Evolutionary conservation across 208 protist species (phyloP), one percentile per base, ranked within the genome.

Genomic region (Acanthamoeba royreba): DNA sequence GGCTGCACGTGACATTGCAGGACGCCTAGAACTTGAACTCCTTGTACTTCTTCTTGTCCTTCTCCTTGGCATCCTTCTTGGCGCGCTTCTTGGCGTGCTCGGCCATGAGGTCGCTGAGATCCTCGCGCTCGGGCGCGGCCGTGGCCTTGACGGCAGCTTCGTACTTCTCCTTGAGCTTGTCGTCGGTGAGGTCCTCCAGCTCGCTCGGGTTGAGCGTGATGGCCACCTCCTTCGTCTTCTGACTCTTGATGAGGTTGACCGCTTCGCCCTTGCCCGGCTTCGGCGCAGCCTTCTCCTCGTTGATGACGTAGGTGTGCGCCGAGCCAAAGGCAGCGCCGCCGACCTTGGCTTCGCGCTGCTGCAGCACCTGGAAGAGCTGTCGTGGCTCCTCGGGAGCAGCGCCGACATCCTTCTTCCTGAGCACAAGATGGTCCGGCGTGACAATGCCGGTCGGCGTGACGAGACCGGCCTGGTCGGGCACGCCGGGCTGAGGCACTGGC

Each of bases 21-120:
- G 13, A n/a, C 28, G 40, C 42, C 94, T 94, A 97, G 79, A 97
- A 97, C 90, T 97, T 97, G 86, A 97, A 96, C 87, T 97, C 96
- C 95, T 96, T 96, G 86, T 91, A 33, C 33, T 63, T 66, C 79
- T 94, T 96, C 25, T 87, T 86, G 17, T 94, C 69, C 28, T 92
- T 35, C n/a, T n/a, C n/a, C n/a, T n/a, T n/a, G 19, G 61, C 13
- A 66, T 94, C 58, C 28, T 87, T 90, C 69, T 95, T 95, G 38
- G 47, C 87, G 19, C 22, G 19, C 45, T 95, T 95, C 25, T 94
- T 93, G 4, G n/a, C 31, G 42, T 93, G 74, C 35, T 96, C 95
- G 7, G 85, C 94, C 8, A 96, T 40, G 49, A 96, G 49, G 47
- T 95, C 93, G 35, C 83, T 90, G 19, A 92, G 31, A 40, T 96